Conservation (phyloP, 2,329 filamentous ascomycete species). For the Mycosphaerella arachidis region DNA sequence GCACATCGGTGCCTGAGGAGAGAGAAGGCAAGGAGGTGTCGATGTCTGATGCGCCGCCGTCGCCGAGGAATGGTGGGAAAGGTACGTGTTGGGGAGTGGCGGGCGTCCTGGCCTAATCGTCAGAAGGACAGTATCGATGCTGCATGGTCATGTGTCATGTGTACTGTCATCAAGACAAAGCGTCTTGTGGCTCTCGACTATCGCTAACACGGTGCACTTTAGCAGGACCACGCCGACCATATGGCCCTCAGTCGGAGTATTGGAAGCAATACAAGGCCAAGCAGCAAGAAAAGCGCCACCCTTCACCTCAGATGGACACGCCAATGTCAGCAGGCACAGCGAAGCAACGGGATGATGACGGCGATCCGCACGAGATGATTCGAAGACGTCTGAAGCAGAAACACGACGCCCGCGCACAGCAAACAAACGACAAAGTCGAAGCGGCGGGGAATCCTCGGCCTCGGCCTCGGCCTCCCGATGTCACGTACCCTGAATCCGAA, state of each 20-base stretch:
- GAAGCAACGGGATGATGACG: not conserved
- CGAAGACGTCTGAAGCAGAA: not conserved
- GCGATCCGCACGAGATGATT: not conserved
- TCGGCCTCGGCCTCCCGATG: too few species aligned
- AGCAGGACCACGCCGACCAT: not conserved
- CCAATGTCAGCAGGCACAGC: not conserved
- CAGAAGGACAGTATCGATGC: not conserved
- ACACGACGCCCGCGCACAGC: not conserved
- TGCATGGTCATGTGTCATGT: not conserved
- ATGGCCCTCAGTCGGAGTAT: conserved; percentile 1
- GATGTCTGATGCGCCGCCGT: not conserved
- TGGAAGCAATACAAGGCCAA: conserved; percentile 9
- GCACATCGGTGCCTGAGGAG: not conserved
- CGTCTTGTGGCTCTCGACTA: not conserved
- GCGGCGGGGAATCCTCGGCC: not conserved
- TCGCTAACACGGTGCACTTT: not conserved
- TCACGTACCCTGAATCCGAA: not conserved
- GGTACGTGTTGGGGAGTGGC: not conserved
- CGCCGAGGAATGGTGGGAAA: not conserved
- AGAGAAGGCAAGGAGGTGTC: not conserved
- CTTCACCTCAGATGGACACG: not conserved
- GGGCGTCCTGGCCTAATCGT: too few species aligned
- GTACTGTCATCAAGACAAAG: not conserved
- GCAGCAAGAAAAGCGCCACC: not conserved
- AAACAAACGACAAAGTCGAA: not conserved